Evolutionary conservation across 2,329 filamentous ascomycete species (phyloP).

Genomic region (Pseudonectria foliicola): DNA sequence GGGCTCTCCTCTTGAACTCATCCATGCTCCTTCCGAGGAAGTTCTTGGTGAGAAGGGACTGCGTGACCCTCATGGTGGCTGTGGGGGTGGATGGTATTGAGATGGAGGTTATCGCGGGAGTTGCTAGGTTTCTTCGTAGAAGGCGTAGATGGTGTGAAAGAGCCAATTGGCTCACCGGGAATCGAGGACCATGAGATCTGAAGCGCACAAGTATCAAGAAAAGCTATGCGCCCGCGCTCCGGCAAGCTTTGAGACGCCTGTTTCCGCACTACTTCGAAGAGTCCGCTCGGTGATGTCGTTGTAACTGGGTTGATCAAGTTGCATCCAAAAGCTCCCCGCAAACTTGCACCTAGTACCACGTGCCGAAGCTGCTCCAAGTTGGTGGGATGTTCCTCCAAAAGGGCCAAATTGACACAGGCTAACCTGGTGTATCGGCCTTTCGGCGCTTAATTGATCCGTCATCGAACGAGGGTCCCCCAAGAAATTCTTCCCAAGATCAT

Average conservation of each 20-base stretch:
- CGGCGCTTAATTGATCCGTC: slow-evolving; percentile 17
- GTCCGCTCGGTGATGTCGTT: slow-evolving; percentile 1
- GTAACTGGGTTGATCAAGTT: too few species aligned
- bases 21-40: slow-evolving; percentile 53
- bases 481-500: slow-evolving; percentile 18
- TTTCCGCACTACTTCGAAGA: too few species aligned
- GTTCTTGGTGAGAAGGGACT: slow-evolving; percentile 39
- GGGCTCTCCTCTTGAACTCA: slow-evolving; percentile 50
- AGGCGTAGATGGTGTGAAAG: slow-evolving; percentile 2
- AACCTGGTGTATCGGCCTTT: neutral
- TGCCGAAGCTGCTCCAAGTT: slow-evolving; percentile 3
- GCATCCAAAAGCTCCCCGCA: too few species aligned
- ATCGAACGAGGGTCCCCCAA: slow-evolving; percentile 13
- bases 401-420: neutral
- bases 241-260: neutral
- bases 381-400: neutral
- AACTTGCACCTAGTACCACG: slow-evolving; percentile 9
- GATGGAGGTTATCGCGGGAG: neutral
- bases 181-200: slow-evolving; percentile 15
- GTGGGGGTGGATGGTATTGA: slow-evolving; percentile 1
- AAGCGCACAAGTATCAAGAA: neutral
- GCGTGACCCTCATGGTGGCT: slow-evolving; percentile 40
- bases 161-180: slow-evolving; percentile 25
- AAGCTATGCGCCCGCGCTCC: neutral
- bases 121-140: neutral